phyloP scores from a whole-genome alignment of 768 basidiomycete genomes.

The Grammothele lineata region DNA sequence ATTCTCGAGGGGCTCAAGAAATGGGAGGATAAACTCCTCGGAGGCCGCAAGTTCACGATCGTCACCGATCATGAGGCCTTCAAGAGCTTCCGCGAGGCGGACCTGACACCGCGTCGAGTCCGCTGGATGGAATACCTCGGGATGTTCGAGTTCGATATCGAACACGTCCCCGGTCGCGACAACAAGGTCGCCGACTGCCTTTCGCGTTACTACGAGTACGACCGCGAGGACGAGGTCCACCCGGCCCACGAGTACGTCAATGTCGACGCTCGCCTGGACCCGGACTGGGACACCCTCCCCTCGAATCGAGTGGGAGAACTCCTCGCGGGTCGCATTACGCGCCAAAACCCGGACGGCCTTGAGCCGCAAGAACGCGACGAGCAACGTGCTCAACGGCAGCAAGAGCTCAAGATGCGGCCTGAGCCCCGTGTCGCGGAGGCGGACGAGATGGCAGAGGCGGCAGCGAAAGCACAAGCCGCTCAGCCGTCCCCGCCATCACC shows the following conservation, averaged over 20 bases:
- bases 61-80: slow-evolving; percentile 28
- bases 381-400: no score
- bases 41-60: slow-evolving; percentile 17
- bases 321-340: neutral
- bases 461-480: no score
- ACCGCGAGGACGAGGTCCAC: slow-evolving; percentile 5
- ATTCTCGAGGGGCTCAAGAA: slow-evolving; percentile 22
- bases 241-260: neutral
- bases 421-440: no score
- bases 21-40: slow-evolving; percentile 31
- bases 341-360: neutral
- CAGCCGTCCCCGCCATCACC: no score
- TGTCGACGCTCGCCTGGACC: slow-evolving; percentile 8
- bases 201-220: slow-evolving; percentile 29
- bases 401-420: no score
- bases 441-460: no score
- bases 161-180: slow-evolving; percentile 19
- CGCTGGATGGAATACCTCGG: slow-evolving; percentile 30
- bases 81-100: slow-evolving; percentile 20
- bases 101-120: slow-evolving; percentile 18
- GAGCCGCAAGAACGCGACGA: neutral
- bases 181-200: slow-evolving; percentile 31
- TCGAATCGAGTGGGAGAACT: neutral
- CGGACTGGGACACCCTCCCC: neutral
- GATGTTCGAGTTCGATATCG: slow-evolving; percentile 25